Base-by-base conservation (phyloP, 1,284 basidiomycete species). In the Polyporus tsugae region DNA sequence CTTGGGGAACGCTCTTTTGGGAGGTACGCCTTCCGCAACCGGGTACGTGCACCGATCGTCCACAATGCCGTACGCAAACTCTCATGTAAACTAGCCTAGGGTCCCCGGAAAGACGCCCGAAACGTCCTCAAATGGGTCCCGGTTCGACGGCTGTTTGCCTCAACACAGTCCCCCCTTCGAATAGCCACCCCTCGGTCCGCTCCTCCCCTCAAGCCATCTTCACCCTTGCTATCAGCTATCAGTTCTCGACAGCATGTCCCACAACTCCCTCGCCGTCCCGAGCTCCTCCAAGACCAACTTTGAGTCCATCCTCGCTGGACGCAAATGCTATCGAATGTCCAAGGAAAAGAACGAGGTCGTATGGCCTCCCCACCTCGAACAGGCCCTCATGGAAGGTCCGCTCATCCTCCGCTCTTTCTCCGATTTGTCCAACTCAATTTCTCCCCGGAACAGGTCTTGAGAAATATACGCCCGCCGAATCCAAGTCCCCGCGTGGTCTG, bases 281-380 rank as follows among this genome's bases (percentile, higher is more conserved):
- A 66, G 62, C 55, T 42, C 70, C 15, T 61, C 60, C 60, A 62
- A 59, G 58, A 60, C 64, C 59, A 62, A 65, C 25, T 67, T 89
- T 76, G 82, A 86, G 74, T 85, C 85, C 61, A 87, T 91, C 67
- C 84, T 89, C 72, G 86, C 83, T 66, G 85, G 85, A 36, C 84
- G 89, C 65, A 91, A 90, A 78, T 89, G 84, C 73, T 91, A 89
- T 87, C 91, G 91, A 75, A 90, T 89, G 2, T 77, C 88, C 53
- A 85, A 85, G 74, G 89, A 88, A 63, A 79, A 78, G 70, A 85
- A 87, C 29, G 89, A 91, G 73, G 83, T 88, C 19, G 89, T 91
- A 17, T 91, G 89, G 90, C 90, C 90, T 60, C 89, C 88, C 22
- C 84, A 89, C 72, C 86, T 92, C 61, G 90, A 92, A 80, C 88